Evolutionary conservation across 208 protist genomes (phyloP), one percentile per base, ranked within the genome.

Genomic region (Crithidia brevicula): DNA sequence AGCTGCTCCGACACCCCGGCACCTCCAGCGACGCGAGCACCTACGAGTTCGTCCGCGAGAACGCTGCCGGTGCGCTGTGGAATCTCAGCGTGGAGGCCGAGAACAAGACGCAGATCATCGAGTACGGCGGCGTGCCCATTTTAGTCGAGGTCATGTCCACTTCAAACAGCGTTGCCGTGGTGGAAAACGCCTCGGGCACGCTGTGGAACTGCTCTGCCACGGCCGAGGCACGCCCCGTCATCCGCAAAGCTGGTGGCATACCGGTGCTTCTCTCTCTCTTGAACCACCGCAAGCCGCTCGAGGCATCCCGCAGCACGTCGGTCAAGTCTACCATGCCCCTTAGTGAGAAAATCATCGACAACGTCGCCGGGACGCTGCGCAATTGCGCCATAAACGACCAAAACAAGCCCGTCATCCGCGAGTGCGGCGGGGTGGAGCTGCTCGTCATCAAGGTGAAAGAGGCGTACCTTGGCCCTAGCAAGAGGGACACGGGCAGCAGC

Each of bases 311-410:
- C 25, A 47, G 27, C 27, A 57, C 23, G 46, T 46, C 57, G 1
- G 64, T 63, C 43, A 62, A 61, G 60, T 60, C 66, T 9, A 74
- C 25, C 18, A 81, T 67, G 20, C 36, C 36, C 4, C 63, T 63
- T 16, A 93, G 81, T 67, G 87, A 93, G 34, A 95, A 95, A 49
- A 89, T 96, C 51, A 67, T 93, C 28, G 93, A 98, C 64, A 98
- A 98, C 72, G 84, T 91, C 22, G 86, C 88, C 4, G 93, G 93
- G 27, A 93, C 85, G 46, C 67, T 98, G 30, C 88, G 95, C 31
- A 98, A 98, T 77, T 97, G 93, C 80, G 91, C 86, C 63, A 93
- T 97, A 53, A 96, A 96, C 59, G 95, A 98, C 66, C 86, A 95
- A 69, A 97, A 95, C 67, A 98, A 97, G 62, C 79, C 85, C 16